Base-by-base conservation (phyloP, 495 filamentous ascomycete species). In the Penicillium turbatum region DNA sequence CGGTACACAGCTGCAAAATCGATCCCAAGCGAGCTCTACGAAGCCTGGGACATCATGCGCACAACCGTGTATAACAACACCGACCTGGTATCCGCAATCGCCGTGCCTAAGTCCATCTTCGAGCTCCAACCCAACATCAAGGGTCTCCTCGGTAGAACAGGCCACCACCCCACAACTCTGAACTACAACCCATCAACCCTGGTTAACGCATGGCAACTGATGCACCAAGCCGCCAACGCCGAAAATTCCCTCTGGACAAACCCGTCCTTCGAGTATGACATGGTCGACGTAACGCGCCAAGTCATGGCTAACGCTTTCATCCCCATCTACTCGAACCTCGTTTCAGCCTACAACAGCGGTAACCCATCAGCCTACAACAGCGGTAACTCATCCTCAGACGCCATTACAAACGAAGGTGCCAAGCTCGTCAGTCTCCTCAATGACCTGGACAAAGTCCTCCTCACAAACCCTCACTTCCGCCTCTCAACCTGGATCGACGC, bases 11-110 rank as follows among this genome's bases (percentile, higher is more conserved):
- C 70, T 6, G 61, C 53, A 26, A 64, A 57, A 10, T 38, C 51
- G 0, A 51, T 77, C 19, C 75, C 76, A 0, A 31, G 55, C 3
- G 63, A 54, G 1, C 51, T 80, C 0, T 78, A 77, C 53, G 54
- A 54, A 21, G 74, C 76, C 2, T 82, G 77, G 78, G 76, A 82
- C 6, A 53, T 63, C 4, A 58, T 80, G 54, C 68, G 75, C 32
- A 67, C 65, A 8, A 75, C 72, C 1, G 75, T 77, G 0, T 82
- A 75, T 54, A 78, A 79, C 58, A 82, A 80, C 63, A 79, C 75
- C 0, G 69, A 82, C 47, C 55, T 76, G 12, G 63, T n/a, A n/a
- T n/a, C 54, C 2, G 56, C 67, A 2, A 61, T 59, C 44, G 66
- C 75, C 1, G 77, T 79, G 9, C 60, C 71, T 5, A 79, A 79